Percentiles rank a stretch among this genome's conserved stretches.
phyloP scores from a whole-genome alignment of 2,329 filamentous ascomycete species.

The Claviceps cyperi region DNA sequence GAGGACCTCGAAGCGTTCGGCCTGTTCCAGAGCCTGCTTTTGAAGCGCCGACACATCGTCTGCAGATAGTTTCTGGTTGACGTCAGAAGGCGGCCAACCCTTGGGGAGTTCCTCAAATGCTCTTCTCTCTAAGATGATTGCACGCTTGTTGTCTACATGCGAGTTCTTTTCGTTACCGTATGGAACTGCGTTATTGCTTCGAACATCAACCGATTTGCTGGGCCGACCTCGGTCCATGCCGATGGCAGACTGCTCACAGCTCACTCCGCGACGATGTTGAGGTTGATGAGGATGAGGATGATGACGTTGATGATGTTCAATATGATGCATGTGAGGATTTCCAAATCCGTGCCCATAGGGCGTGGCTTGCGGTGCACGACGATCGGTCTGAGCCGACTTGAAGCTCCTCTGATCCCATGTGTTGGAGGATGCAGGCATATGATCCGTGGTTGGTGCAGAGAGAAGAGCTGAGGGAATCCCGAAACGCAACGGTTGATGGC shows the following conservation, averaged over 20 bases:
- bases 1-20: slow-evolving; percentile 50
- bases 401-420: slow-evolving; percentile 24
- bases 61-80: slow-evolving; percentile 28
- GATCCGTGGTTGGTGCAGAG: slow-evolving; percentile 31
- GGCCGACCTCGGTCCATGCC: slow-evolving; percentile 50
- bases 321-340: slow-evolving; percentile 14
- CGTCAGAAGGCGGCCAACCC: slow-evolving; percentile 42
- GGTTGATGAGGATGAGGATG: no score
- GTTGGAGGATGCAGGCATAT: slow-evolving; percentile 25
- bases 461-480: slow-evolving; percentile 33
- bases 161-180: slow-evolving; percentile 22
- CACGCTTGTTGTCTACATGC: slow-evolving; percentile 19
- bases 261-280: slow-evolving; percentile 19
- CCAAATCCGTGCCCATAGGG: slow-evolving; percentile 5
- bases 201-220: slow-evolving; percentile 34
- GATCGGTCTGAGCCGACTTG: slow-evolving; percentile 1
- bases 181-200: slow-evolving; percentile 21
- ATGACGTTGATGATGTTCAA: slow-evolving; percentile 20
- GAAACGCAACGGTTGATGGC: slow-evolving; percentile 28
- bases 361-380: slow-evolving; percentile 3
- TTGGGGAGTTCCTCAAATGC: slow-evolving; percentile 48
- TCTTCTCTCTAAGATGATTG: slow-evolving; percentile 36
- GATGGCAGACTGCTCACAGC: slow-evolving; percentile 38
- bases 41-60: slow-evolving; percentile 37
- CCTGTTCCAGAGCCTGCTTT: slow-evolving; percentile 47